A percentile compares a stretch with the other conserved stretches of the same genome.
Conservation (phyloP, 352 stramenopile species). For the Pythium coloratum region DNA sequence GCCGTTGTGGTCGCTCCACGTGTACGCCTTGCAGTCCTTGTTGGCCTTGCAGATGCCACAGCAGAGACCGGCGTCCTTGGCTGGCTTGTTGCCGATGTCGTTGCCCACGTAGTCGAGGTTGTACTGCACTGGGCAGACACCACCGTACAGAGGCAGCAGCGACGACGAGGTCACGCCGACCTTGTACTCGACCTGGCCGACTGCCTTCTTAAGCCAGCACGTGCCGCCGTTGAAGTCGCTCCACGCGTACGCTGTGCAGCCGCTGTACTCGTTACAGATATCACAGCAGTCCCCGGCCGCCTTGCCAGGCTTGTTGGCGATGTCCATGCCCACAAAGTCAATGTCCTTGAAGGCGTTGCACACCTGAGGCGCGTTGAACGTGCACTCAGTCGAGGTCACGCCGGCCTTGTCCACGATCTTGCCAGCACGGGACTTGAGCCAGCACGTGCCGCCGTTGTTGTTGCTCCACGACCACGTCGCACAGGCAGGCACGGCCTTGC, state of each 20-base stretch:
- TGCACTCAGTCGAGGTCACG: constrained; percentile 10
- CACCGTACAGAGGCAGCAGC: not conserved
- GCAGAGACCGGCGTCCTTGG: constrained; percentile 6
- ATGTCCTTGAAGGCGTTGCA: constrained; percentile 11
- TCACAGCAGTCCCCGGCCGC: constrained; percentile 13
- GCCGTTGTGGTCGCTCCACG: constrained; percentile 18
- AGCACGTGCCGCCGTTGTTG: constrained; percentile 52
- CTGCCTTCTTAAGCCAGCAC: constrained; percentile 13
- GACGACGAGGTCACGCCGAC: not conserved
- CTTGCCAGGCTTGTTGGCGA: not conserved
- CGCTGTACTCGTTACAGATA: constrained; percentile 13
- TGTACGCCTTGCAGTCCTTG: constrained; percentile 17
- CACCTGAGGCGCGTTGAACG: not conserved
- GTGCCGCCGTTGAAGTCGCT: constrained; percentile 46
- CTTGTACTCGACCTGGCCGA: not conserved
- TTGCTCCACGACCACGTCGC: constrained; percentile 39
- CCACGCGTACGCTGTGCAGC: constrained; percentile 35
- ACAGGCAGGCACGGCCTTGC: constrained; percentile 10
- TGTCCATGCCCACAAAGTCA: constrained; percentile 24
- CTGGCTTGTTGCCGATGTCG: not conserved
- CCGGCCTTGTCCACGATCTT: constrained; percentile 14
- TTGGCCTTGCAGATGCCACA: constrained; percentile 7
- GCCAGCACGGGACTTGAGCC: constrained; percentile 36
- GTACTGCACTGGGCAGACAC: not conserved
- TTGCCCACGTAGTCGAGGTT: constrained; percentile 5